These are phyloP conservation scores for Quercus suber DNA, from an alignment of 306 rosid genomes.

Conservation along the genomic window DNA sequence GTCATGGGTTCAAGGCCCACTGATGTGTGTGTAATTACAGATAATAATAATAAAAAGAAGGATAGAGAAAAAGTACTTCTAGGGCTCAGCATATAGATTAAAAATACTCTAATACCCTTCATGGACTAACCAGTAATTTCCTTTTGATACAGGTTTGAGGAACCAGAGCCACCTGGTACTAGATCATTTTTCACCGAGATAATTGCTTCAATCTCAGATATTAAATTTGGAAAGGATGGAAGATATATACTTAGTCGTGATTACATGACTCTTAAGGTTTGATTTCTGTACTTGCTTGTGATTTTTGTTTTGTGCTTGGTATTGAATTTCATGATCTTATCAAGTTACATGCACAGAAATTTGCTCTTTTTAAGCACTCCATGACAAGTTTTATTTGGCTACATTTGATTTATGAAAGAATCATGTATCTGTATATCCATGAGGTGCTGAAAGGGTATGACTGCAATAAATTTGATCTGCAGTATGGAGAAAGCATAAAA, in stretches of 20 bases:
- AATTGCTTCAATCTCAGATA: slow-evolving; percentile 95
- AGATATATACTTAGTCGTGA: slow-evolving; percentile 96
- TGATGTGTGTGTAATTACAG: no score
- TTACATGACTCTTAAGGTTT: slow-evolving; percentile 98
- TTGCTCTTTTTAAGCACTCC: not conserved
- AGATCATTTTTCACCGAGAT: slow-evolving; percentile 96
- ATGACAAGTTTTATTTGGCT: not conserved
- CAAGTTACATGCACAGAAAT: not conserved
- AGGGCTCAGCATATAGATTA: not conserved
- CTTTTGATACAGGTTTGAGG: slow-evolving; percentile 79
- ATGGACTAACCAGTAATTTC: slow-evolving; percentile 14
- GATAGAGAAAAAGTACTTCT: slow-evolving; percentile 11
- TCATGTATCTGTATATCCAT: not conserved
- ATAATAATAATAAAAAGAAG: not conserved
- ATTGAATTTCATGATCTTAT: slow-evolving; percentile 3
- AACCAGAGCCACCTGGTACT: slow-evolving; percentile 92
- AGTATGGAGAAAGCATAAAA: not conserved
- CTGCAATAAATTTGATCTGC: not conserved
- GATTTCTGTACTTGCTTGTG: slow-evolving; percentile 16
- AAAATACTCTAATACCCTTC: slow-evolving; percentile 7
- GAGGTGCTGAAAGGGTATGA: not conserved
- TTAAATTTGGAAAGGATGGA: slow-evolving; percentile 90
- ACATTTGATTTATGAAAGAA: slow-evolving; percentile 9
- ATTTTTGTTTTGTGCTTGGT: slow-evolving; percentile 6
- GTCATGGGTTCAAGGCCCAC: no score